A percentile compares a stretch with the other conserved stretches of the same genome.
Conservation (phyloP, 371 early-diverging fungal species). For the Lichtheimia ornata region DNA sequence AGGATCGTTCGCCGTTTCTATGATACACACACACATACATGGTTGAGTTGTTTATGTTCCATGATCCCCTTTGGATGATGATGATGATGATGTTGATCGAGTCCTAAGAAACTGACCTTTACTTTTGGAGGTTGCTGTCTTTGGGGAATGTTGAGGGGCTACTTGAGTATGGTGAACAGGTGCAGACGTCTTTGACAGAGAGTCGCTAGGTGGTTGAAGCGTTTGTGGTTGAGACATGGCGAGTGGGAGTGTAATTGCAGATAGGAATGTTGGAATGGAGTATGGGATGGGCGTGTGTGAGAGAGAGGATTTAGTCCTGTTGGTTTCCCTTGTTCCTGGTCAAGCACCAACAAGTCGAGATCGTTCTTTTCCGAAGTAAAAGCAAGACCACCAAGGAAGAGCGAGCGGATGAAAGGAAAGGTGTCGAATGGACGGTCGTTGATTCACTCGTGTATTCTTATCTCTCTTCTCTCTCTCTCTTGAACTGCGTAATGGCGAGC, state of each 20-base stretch:
- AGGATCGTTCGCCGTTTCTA: constrained; percentile 3
- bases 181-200: constrained; percentile 9
- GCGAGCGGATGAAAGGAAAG: background rate
- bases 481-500: too few species aligned
- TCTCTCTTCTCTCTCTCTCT: too few species aligned
- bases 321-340: too few species aligned
- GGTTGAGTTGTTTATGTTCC: too few species aligned
- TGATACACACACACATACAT: too few species aligned
- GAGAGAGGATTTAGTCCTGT: background rate
- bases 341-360: too few species aligned
- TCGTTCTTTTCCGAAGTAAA: too few species aligned
- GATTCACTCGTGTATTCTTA: too few species aligned
- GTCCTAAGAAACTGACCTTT: constrained; percentile 11
- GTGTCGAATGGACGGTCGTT: too few species aligned
- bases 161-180: constrained; percentile 18
- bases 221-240: constrained; percentile 7
- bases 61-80: too few species aligned
- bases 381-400: background rate
- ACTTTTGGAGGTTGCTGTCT: constrained; percentile 12
- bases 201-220: background rate
- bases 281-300: background rate
- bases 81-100: too few species aligned
- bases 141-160: constrained; percentile 18
- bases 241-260: background rate
- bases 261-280: too few species aligned